These are phyloP conservation scores for Tylopilus intermedius DNA, from an alignment of 768 basidiomycete species.

Conservation along the genomic window DNA sequence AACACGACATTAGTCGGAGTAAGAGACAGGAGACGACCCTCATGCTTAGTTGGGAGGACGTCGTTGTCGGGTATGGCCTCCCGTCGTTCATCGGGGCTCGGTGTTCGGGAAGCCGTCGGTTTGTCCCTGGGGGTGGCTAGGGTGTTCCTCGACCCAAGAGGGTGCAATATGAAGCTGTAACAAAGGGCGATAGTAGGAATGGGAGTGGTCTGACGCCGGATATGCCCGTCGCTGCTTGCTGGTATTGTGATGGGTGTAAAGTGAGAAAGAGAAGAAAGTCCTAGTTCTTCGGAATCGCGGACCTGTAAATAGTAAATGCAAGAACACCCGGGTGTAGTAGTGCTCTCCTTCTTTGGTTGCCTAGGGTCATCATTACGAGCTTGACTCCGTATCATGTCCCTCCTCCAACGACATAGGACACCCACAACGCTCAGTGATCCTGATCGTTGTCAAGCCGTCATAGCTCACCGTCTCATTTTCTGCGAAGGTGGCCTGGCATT, in stretches of 20 bases:
- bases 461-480: neutral
- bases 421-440: neutral
- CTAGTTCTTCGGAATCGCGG: conserved; percentile 11
- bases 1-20: conserved; percentile 8
- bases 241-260: conserved; percentile 25
- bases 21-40: conserved; percentile 21
- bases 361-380: conserved; percentile 1
- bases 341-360: conserved; percentile 14
- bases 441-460: neutral
- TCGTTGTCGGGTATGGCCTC: conserved; percentile 14
- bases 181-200: conserved; percentile 25
- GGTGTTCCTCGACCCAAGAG: conserved; percentile 15
- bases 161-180: conserved; percentile 31
- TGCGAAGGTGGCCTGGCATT: neutral
- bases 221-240: conserved; percentile 25
- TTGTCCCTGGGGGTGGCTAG: conserved; percentile 5
- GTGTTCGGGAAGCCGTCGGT: conserved; percentile 5
- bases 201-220: conserved; percentile 15
- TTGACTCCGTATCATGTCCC: neutral
- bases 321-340: conserved; percentile 18
- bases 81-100: conserved; percentile 8
- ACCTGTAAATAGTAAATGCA: conserved; percentile 19
- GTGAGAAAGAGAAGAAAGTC: conserved; percentile 3
- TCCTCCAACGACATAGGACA: neutral
- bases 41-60: conserved; percentile 23